Percentiles rank a stretch among this genome's conserved stretches.
phyloP scores from a whole-genome alignment of 2,329 filamentous ascomycete genomes.

The Aureobasidium sp. region DNA sequence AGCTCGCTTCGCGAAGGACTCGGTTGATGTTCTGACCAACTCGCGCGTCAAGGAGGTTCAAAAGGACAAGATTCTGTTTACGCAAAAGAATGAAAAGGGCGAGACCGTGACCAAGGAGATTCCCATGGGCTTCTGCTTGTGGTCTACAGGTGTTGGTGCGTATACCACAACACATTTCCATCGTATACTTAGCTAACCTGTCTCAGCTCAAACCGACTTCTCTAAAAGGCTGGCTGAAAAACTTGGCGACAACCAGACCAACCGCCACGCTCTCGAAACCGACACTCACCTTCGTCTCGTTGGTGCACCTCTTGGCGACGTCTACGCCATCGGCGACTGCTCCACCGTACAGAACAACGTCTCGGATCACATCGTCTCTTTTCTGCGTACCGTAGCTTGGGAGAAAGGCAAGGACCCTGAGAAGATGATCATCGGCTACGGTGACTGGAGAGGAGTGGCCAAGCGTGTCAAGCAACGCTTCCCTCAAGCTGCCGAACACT shows the following conservation, averaged over 20 bases:
- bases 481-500: constrained; percentile 79
- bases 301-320: constrained; percentile 83
- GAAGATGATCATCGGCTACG: constrained; percentile 76
- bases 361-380: constrained; percentile 81
- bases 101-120: constrained; percentile 80
- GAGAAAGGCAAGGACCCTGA: constrained; percentile 87
- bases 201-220: constrained; percentile 72
- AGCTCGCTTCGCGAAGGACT: constrained; percentile 80
- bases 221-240: constrained; percentile 70
- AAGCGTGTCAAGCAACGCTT: constrained; percentile 79
- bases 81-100: constrained; percentile 69
- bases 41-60: constrained; percentile 85
- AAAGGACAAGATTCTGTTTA: constrained; percentile 78
- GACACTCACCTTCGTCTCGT: constrained; percentile 86
- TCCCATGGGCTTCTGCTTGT: constrained; percentile 91
- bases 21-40: constrained; percentile 87
- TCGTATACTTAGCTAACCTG: too few relatives aligned
- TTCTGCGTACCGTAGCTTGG: constrained; percentile 83
- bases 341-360: constrained; percentile 96
- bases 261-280: constrained; percentile 86
- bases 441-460: constrained; percentile 82
- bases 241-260: constrained; percentile 66
- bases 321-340: constrained; percentile 95
- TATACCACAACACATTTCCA: too few relatives aligned
- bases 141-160: constrained; percentile 99